Evolutionary conservation across 2,329 filamentous ascomycete genomes (phyloP).

Genomic region (Neofusicoccum laricinum): DNA sequence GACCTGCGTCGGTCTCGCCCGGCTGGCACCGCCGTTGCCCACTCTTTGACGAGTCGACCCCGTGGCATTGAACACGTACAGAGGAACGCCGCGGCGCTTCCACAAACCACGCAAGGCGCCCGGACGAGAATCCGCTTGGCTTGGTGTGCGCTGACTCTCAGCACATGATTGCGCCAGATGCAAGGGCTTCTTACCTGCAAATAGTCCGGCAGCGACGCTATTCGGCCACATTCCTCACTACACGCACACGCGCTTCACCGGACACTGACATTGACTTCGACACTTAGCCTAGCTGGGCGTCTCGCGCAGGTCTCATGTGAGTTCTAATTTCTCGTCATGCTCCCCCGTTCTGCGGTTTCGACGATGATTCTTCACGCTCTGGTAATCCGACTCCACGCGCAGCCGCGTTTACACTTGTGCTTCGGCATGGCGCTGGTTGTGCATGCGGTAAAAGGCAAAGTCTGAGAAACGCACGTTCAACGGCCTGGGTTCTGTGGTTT

Average conservation of each 20-base stretch:
- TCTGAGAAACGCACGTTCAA: slow-evolving; percentile 33
- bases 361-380: slow-evolving; percentile 32
- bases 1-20: not conserved
- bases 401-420: slow-evolving; percentile 42
- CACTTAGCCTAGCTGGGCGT: not conserved
- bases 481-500: not conserved
- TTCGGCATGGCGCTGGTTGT: slow-evolving; percentile 43
- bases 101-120: not conserved
- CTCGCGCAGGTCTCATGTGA: slow-evolving; percentile 17
- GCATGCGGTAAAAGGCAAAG: slow-evolving; percentile 50
- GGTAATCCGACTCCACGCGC: slow-evolving; percentile 50
- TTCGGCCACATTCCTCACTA: not conserved
- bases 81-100: not conserved
- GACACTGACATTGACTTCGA: not conserved
- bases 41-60: not conserved
- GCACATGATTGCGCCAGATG: slow-evolving; percentile 5
- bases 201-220: not conserved
- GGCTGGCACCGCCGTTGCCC: not conserved
- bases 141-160: not conserved
- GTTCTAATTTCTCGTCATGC: not conserved
- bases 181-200: slow-evolving; percentile 11
- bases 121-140: not conserved
- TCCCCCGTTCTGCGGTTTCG: not conserved
- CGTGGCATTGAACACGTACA: too few relatives aligned
- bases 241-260: not conserved